These are phyloP conservation scores for Linum usitatissimum DNA, from an alignment of 345 rosid genomes.

Conservation along the genomic window DNA sequence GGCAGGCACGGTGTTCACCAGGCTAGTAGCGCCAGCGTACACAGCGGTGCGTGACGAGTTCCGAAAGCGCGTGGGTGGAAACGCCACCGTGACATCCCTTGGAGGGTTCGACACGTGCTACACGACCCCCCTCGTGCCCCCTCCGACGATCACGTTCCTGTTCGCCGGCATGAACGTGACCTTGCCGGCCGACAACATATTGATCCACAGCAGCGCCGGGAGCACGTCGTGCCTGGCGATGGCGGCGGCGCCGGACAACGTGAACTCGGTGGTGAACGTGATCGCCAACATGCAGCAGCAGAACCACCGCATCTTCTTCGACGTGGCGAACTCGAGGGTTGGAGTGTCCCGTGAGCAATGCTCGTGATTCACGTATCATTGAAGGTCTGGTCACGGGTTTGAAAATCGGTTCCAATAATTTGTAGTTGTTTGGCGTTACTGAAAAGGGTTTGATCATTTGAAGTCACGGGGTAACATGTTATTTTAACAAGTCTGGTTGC, in stretches of 20 bases:
- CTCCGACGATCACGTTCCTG: constrained; percentile 76
- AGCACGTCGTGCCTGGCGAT: constrained; percentile 72
- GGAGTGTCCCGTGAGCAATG: constrained; percentile 1
- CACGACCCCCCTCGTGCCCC: constrained; percentile 51
- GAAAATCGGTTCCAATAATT: no score
- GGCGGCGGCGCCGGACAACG: constrained; percentile 76
- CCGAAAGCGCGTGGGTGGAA: constrained; percentile 35
- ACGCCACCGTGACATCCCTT: constrained; percentile 43
- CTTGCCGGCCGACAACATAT: constrained; percentile 58
- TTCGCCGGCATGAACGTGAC: constrained; percentile 88
- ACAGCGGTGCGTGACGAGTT: constrained; percentile 60
- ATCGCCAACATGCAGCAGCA: constrained; percentile 2
- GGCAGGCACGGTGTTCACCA: constrained; percentile 68
- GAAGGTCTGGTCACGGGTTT: background rate
- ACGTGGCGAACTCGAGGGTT: constrained; percentile 3
- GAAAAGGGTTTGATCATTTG: no score
- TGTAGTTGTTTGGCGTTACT: no score
- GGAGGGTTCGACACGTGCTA: constrained; percentile 99
- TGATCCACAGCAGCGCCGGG: constrained; percentile 79
- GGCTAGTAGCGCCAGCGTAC: constrained; percentile 71
- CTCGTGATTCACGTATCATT: background rate
- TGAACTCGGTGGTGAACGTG: constrained; percentile 15
- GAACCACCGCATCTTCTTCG: background rate
- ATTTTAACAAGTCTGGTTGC: no score
- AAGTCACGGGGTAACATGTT: no score